Evolutionary conservation across 129 eudicot species (phyloP).

Genomic region (Gnaphalium uliginosum): DNA sequence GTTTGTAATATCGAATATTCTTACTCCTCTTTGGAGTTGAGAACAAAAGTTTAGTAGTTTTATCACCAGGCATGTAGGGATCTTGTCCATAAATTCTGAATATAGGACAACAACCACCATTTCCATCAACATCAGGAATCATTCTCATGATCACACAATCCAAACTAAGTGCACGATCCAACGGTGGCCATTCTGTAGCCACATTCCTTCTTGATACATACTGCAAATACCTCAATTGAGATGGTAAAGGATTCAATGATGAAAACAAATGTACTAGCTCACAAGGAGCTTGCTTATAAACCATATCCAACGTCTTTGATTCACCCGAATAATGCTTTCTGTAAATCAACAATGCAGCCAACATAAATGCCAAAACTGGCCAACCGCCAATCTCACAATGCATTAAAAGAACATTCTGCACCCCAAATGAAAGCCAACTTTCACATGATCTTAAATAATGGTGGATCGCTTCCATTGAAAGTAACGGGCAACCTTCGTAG

Average conservation of each 20-base stretch:
- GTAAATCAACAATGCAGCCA: conserved; percentile 75
- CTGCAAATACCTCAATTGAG: conserved; percentile 83
- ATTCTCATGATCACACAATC: conserved; percentile 71
- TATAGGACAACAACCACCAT: conserved; percentile 81
- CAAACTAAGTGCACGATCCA: conserved; percentile 64
- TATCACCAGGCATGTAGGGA: conserved; percentile 71
- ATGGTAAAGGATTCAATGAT: conserved; percentile 73
- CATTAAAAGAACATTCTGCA: conserved; percentile 70
- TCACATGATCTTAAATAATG: conserved; percentile 74
- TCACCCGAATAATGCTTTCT: conserved; percentile 66
- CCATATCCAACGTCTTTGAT: conserved; percentile 73
- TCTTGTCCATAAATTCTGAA: conserved; percentile 79
- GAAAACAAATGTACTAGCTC: conserved; percentile 64
- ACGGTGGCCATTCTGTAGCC: conserved; percentile 76
- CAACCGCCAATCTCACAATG: conserved; percentile 81
- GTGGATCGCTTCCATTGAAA: conserved; percentile 70
- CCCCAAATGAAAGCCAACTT: conserved; percentile 78
- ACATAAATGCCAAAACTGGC: conserved; percentile 79
- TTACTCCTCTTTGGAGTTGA: conserved; percentile 58
- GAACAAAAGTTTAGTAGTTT: conserved; percentile 60
- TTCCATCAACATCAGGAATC: conserved; percentile 74
- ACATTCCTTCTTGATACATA: conserved; percentile 81
- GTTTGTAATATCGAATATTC: conserved; percentile 58
- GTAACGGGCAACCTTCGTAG: conserved; percentile 63
- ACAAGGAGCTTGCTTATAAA: conserved; percentile 84